Conservation (phyloP, 441 rosid species). For the Populus hybrid region DNA sequence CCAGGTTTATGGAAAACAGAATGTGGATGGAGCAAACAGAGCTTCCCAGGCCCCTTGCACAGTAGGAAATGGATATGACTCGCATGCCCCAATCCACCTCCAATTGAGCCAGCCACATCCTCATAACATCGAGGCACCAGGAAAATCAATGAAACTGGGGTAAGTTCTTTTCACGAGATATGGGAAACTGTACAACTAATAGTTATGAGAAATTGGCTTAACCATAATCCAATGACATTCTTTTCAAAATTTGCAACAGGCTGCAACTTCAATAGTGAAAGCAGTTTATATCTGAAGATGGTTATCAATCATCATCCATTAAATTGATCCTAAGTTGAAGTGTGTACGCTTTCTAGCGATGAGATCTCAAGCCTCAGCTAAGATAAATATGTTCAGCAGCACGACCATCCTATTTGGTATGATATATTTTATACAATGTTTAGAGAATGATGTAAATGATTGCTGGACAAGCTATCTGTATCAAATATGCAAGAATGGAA, state of each 20-base stretch:
- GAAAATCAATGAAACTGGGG: constrained; percentile 52
- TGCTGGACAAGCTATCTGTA: constrained; percentile 20
- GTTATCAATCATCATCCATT: constrained; percentile 15
- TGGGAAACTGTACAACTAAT: neutral
- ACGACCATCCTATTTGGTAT: constrained; percentile 23
- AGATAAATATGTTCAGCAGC: constrained; percentile 21
- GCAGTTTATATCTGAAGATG: constrained; percentile 17
- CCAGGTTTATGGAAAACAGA: constrained; percentile 49
- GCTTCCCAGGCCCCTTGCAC: constrained; percentile 28
- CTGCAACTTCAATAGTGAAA: constrained; percentile 48
- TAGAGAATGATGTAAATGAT: constrained; percentile 21
- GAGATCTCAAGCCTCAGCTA: constrained; percentile 20
- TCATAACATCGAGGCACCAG: constrained; percentile 33
- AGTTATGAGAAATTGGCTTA: constrained; percentile 9
- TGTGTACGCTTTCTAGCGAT: constrained; percentile 17
- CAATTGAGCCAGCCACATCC: constrained; percentile 65
- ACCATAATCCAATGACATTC: constrained; percentile 6
- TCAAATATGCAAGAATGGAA: constrained; percentile 34
- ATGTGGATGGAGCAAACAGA: constrained; percentile 35
- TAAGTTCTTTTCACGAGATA: constrained; percentile 23
- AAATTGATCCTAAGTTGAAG: constrained; percentile 17
- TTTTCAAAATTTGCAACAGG: constrained; percentile 37
- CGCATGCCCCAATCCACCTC: constrained; percentile 45
- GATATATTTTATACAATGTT: constrained; percentile 27
- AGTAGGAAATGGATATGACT: constrained; percentile 35